Evolutionary conservation across 768 basidiomycete species (phyloP).

Genomic region (Termitomyces sp.): DNA sequence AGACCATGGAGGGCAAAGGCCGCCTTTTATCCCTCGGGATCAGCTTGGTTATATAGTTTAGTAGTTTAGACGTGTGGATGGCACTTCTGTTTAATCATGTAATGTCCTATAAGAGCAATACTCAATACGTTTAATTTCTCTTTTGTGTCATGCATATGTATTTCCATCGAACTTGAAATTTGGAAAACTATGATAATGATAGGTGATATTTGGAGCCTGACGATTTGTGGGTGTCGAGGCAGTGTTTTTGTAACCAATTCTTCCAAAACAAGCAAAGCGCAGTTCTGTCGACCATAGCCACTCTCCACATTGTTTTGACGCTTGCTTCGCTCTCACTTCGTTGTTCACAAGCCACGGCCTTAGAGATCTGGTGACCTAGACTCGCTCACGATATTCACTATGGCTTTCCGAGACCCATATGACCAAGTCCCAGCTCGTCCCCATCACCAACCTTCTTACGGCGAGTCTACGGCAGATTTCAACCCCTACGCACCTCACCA

Average conservation of each 20-base stretch:
- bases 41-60: conserved; percentile 14
- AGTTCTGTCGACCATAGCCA: background rate
- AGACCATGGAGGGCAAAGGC: conserved; percentile 40
- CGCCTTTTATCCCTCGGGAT: conserved; percentile 43
- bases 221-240: background rate
- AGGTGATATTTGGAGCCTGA: background rate
- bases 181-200: background rate
- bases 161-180: background rate
- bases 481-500: conserved; percentile 53
- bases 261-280: conserved; percentile 11
- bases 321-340: background rate
- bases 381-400: conserved; percentile 22
- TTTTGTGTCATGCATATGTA: background rate
- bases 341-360: background rate
- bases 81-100: conserved; percentile 1
- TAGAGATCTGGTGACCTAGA: background rate
- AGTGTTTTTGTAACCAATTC: conserved; percentile 4
- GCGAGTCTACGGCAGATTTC: conserved; percentile 30
- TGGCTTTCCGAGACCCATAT: conserved; percentile 60
- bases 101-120: background rate
- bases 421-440: conserved; percentile 25
- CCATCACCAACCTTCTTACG: conserved; percentile 29
- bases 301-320: background rate
- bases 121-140: background rate
- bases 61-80: background rate